Conservation (phyloP, 805 yeast genomes). For the Zygoascus flipseniorum region DNA sequence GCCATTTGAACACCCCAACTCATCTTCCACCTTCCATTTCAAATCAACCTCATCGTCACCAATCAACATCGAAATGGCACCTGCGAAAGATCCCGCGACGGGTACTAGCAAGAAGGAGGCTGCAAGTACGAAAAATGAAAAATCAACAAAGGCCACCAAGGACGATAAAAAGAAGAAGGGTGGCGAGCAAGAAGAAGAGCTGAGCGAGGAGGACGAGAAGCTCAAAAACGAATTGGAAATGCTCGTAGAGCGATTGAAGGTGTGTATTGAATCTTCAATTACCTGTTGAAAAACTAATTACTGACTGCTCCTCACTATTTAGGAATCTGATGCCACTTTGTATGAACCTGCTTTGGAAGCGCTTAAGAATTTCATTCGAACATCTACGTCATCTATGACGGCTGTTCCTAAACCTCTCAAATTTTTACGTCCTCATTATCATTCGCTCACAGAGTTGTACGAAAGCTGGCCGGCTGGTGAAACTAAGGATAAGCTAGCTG, state of each 20-base stretch:
- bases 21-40: background rate
- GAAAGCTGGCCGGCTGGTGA: conserved; percentile 46
- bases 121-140: background rate
- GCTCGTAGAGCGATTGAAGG: conserved; percentile 64
- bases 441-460: conserved; percentile 55
- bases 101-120: background rate
- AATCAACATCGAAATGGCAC: conserved; percentile 7
- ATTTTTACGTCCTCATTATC: conserved; percentile 83
- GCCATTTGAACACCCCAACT: background rate
- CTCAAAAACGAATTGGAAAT: conserved; percentile 79
- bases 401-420: conserved; percentile 99
- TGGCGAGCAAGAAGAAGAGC: conserved; percentile 58
- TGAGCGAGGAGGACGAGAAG: conserved; percentile 87
- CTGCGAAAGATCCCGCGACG: conserved; percentile 7
- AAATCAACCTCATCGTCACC: background rate
- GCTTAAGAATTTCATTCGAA: conserved; percentile 71
- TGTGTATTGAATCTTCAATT: background rate
- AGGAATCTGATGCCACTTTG: conserved; percentile 32
- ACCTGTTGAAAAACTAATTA: conserved; percentile 34
- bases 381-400: conserved; percentile 96
- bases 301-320: conserved; percentile 7
- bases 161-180: conserved; percentile 25
- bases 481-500: conserved; percentile 57
- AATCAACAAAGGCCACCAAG: conserved; percentile 3
- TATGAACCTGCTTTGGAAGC: conserved; percentile 57